Evolutionary conservation across 1,284 basidiomycete species (phyloP), one percentile per base, ranked within the genome.

Genomic region (Sutorius eximius): DNA sequence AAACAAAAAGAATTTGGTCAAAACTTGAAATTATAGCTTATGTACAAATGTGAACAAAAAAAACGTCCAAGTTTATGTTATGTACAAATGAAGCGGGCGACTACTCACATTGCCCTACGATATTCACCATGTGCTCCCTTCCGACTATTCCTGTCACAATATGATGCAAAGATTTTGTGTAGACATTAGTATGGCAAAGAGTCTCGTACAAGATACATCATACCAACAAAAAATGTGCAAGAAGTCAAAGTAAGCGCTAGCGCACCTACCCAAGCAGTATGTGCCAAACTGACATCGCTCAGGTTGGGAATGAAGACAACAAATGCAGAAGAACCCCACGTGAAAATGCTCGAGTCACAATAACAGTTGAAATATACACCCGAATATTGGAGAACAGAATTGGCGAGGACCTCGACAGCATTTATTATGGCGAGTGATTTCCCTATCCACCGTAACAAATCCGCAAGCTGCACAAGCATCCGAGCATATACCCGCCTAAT

Each of bases 401-500:
- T 56, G 12, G 55, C 24, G 15, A 70, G 1, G 41, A 67, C 48
- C 1, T 48, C 46, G 15, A 68, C 49, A 3, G 61, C 62, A 10
- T 71, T 68, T 45, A 57, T 0, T n/a, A 67, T 40, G 15, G 69
- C 66, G 10, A 68, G n/a, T 1, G 32, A 30, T 51, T 71, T 69
- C 0, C 68, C 64, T 12, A 49, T 48, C 62, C 66, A 65, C 13
- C 68, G 58, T 5, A 70, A 30, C 44, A 37, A 56, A 29, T 59
- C 40, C 5, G 69, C 60, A 0, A 27, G 24, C 24, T 27, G 24
- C 5, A 27, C 24, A 6, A 60, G 34, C 13, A 11, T 43, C 12
- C 9, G 50, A 9, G 32, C 32, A 3, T 11, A 24, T 8, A 20
- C 30, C 29, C 8, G 10, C 12, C 22, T 24, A 24, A 24, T 24